These are phyloP conservation scores for Pseudogymnoascus sp. DNA, from an alignment of 2,329 filamentous ascomycete genomes.

Conservation along the genomic window DNA sequence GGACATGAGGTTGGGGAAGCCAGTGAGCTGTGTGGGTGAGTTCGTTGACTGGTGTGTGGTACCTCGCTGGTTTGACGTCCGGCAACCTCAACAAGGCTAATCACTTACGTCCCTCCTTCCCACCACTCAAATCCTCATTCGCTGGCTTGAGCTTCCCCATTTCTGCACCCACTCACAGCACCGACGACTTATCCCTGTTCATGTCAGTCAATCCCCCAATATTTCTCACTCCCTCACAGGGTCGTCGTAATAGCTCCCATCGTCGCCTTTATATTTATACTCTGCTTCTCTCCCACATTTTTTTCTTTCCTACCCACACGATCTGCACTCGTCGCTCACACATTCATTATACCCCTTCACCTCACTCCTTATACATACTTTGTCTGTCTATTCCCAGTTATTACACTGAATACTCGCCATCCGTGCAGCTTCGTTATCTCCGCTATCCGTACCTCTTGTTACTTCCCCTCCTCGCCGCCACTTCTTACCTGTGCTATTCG, in stretches of 20 bases:
- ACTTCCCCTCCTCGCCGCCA: not conserved
- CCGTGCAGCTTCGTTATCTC: not conserved
- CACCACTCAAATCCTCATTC: too few relatives aligned
- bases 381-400: not conserved
- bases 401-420: not conserved
- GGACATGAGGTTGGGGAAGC: not conserved
- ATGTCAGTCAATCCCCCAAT: too few relatives aligned
- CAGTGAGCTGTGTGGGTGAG: not conserved
- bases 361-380: not conserved
- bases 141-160: too few relatives aligned
- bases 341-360: not conserved
- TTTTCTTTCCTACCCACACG: not conserved
- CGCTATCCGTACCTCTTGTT: not conserved
- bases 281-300: not conserved
- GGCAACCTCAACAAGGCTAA: too few relatives aligned
- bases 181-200: not conserved
- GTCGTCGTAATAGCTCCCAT: not conserved
- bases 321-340: not conserved
- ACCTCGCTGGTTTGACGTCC: too few relatives aligned
- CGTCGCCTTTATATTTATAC: not conserved
- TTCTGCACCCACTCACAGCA: too few relatives aligned
- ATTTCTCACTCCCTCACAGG: too few relatives aligned
- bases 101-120: too few relatives aligned
- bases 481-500: not conserved
- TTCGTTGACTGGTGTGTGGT: not conserved